phyloP scores from a whole-genome alignment of 2,329 filamentous ascomycete species.

The Fusarium camptoceras region DNA sequence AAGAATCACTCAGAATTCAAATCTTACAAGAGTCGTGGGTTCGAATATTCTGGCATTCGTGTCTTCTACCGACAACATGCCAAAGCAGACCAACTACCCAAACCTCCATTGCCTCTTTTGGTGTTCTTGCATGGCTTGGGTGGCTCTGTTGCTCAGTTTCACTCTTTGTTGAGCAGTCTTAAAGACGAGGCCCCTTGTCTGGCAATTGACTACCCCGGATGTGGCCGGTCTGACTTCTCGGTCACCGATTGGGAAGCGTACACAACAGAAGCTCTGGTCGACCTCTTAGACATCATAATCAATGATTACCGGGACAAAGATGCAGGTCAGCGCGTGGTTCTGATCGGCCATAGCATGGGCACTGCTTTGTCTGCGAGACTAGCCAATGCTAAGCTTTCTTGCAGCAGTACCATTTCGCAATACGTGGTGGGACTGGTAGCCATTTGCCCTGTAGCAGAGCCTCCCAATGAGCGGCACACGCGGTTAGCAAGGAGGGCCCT shows the following conservation, averaged over 20 bases:
- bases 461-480: constrained; percentile 63
- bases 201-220: constrained; percentile 90
- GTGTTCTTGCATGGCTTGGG: constrained; percentile 95
- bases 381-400: constrained; percentile 60
- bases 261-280: constrained; percentile 77
- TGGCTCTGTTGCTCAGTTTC: constrained; percentile 91
- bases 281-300: constrained; percentile 80
- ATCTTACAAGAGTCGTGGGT: constrained; percentile 76
- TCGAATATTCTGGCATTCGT: constrained; percentile 80
- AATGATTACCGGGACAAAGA: constrained; percentile 76
- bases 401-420: constrained; percentile 65
- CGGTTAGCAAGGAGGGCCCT: constrained; percentile 67
- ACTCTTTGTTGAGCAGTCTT: constrained; percentile 82
- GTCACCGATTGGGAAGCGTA: constrained; percentile 83
- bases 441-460: constrained; percentile 80
- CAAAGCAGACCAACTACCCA: constrained; percentile 84
- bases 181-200: constrained; percentile 83
- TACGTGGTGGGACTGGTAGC: constrained; percentile 81
- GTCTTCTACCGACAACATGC: constrained; percentile 87
- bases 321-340: constrained; percentile 75
- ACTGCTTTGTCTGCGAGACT: constrained; percentile 81
- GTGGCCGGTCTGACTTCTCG: constrained; percentile 81
- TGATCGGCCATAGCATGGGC: constrained; percentile 93
- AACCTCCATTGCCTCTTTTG: constrained; percentile 79
- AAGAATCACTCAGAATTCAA: constrained; percentile 78